Evolutionary conservation across 2,329 filamentous ascomycete species (phyloP).

Genomic region (Capronia americana): DNA sequence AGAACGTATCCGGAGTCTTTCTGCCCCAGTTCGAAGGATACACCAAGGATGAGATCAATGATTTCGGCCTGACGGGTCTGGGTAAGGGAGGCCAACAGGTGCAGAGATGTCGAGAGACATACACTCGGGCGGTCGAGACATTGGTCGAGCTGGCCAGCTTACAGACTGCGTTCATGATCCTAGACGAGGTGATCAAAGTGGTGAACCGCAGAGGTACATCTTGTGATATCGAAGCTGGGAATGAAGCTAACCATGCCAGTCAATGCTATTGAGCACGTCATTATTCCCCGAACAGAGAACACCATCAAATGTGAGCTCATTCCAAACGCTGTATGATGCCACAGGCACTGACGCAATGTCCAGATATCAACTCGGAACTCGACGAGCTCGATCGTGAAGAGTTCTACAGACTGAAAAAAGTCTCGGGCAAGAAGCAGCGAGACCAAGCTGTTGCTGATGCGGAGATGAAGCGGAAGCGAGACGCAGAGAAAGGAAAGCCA

Average conservation of each 20-base stretch:
- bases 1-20: slow-evolving; percentile 97
- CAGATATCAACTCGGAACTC: slow-evolving; percentile 95
- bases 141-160: slow-evolving; percentile 57
- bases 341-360: slow-evolving; percentile 26
- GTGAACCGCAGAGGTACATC: slow-evolving; percentile 86
- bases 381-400: slow-evolving; percentile 98
- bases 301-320: slow-evolving; percentile 85
- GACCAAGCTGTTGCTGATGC: slow-evolving; percentile 75
- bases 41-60: slow-evolving; percentile 77
- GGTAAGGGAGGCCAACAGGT: slow-evolving; percentile 98
- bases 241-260: slow-evolving; percentile 60
- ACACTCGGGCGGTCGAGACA: slow-evolving; percentile 93
- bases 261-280: slow-evolving; percentile 83
- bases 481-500: slow-evolving; percentile 47
- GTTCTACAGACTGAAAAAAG: slow-evolving; percentile 97
- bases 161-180: slow-evolving; percentile 91
- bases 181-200: slow-evolving; percentile 99
- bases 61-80: slow-evolving; percentile 93
- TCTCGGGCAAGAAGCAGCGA: slow-evolving; percentile 81
- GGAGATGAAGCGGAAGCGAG: slow-evolving; percentile 63
- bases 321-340: background rate
- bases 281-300: slow-evolving; percentile 96
- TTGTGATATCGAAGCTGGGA: background rate
- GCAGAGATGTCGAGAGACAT: slow-evolving; percentile 92
- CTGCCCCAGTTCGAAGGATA: slow-evolving; percentile 93